Percentiles rank a stretch among this genome's conserved stretches.
Evolutionary conservation across 2,329 filamentous ascomycete genomes (phyloP).

Genomic region (Diplodia scrobiculata): DNA sequence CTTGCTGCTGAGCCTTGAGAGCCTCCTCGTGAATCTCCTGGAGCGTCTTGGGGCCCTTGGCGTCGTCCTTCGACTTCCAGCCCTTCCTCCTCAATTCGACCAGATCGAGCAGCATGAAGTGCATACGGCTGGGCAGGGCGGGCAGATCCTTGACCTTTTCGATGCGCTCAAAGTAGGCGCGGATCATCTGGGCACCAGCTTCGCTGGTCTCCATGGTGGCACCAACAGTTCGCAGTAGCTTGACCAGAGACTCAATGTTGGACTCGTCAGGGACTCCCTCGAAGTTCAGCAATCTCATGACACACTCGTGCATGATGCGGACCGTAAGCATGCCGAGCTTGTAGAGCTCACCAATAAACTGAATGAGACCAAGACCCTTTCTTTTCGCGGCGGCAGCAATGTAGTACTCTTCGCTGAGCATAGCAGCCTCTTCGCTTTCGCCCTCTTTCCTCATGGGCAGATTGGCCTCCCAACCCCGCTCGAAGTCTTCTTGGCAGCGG

Average conservation of each 20-base stretch:
- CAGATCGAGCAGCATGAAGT: slow-evolving; percentile 96
- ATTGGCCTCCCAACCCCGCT: slow-evolving; percentile 93
- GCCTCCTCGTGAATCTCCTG: slow-evolving; percentile 87
- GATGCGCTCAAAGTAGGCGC: slow-evolving; percentile 90
- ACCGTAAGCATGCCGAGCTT: slow-evolving; percentile 98
- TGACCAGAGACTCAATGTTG: slow-evolving; percentile 92
- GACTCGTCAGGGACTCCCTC: slow-evolving; percentile 91
- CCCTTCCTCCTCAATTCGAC: slow-evolving; percentile 75
- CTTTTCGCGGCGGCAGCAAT: slow-evolving; percentile 89
- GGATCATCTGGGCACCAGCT: slow-evolving; percentile 83
- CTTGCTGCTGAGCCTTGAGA: slow-evolving; percentile 75
- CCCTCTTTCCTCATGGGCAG: slow-evolving; percentile 72
- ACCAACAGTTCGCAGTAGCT: slow-evolving; percentile 89
- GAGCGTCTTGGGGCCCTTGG: slow-evolving; percentile 97
- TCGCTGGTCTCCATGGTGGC: slow-evolving; percentile 76
- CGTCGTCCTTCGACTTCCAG: slow-evolving; percentile 84
- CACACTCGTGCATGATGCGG: slow-evolving; percentile 99
- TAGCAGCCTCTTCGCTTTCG: slow-evolving; percentile 72
- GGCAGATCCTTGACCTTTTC: slow-evolving; percentile 77
- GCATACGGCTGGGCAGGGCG: slow-evolving; percentile 76
- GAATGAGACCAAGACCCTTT: slow-evolving; percentile 93
- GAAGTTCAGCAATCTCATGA: slow-evolving; percentile 95
- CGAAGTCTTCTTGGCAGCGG: slow-evolving; percentile 97
- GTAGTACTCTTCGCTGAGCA: slow-evolving; percentile 97
- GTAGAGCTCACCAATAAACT: slow-evolving; percentile 99